Percentiles rank a stretch among this genome's conserved stretches.
phyloP scores from a whole-genome alignment of 768 basidiomycete genomes.

The Leccinellum luteum region DNA sequence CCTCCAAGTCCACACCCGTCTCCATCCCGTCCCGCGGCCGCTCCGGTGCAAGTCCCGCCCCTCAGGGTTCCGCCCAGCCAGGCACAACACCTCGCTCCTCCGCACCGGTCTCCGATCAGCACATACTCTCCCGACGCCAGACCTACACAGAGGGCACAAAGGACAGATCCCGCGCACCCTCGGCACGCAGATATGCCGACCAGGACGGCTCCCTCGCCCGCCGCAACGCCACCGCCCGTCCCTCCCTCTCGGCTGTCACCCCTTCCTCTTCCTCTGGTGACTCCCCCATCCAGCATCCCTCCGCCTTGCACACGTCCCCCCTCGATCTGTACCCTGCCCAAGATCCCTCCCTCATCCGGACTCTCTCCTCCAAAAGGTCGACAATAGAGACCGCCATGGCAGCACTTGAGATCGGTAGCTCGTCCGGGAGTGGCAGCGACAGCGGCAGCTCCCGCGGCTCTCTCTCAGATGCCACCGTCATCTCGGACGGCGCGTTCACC shows the following conservation, averaged over 20 bases:
- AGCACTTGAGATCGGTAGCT: constrained; percentile 36
- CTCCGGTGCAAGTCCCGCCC: constrained; percentile 49
- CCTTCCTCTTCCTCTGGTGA: constrained; percentile 29
- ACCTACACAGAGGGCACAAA: constrained; percentile 49
- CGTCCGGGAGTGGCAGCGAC: constrained; percentile 63
- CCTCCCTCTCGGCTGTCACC: constrained; percentile 41
- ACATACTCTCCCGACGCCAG: constrained; percentile 47
- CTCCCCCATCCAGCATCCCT: constrained; percentile 12
- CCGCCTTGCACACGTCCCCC: constrained; percentile 18
- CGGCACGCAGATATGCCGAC: constrained; percentile 58
- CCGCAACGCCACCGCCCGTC: constrained; percentile 48
- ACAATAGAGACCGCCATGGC: constrained; percentile 40
- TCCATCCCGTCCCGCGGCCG: constrained; percentile 46
- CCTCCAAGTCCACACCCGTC: constrained; percentile 38
- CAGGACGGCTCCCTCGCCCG: constrained; percentile 47
- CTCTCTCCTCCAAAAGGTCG: constrained; percentile 30
- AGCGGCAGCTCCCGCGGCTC: constrained; percentile 49
- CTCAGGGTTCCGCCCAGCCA: constrained; percentile 20
- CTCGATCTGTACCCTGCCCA: constrained; percentile 26
- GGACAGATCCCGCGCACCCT: constrained; percentile 59
- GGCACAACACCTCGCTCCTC: constrained; percentile 33
- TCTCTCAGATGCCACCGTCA: constrained; percentile 71
- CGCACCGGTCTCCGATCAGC: constrained; percentile 42
- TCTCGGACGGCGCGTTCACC: constrained; percentile 84
- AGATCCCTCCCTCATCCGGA: constrained; percentile 36